phyloP scores from a whole-genome alignment of 108 stramenopile species.

The Phaeodactylum tricornutum region DNA sequence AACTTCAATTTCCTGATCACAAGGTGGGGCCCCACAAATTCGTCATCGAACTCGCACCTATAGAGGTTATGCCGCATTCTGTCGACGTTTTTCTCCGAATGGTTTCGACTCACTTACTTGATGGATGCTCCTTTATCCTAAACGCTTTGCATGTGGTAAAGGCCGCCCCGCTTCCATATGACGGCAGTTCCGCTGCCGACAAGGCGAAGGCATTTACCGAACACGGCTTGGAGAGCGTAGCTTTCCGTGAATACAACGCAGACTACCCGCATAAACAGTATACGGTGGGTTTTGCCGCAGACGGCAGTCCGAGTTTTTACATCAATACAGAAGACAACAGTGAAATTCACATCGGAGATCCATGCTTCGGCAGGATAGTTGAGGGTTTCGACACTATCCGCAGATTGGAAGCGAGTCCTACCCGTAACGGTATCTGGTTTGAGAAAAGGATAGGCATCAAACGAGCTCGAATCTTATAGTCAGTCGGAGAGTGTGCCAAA shows the following conservation, averaged over 20 bases:
- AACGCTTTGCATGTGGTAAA: conserved; percentile 46
- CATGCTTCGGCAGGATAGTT: conserved; percentile 65
- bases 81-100: conserved; percentile 60
- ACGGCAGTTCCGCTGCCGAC: conserved; percentile 9
- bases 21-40: conserved; percentile 25
- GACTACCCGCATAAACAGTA: conserved; percentile 61
- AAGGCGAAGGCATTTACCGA: conserved; percentile 35
- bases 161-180: conserved; percentile 41
- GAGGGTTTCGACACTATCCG: conserved; percentile 49
- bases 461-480: conserved; percentile 21
- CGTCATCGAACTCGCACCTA: conserved; percentile 55
- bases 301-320: conserved; percentile 72
- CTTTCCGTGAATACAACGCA: conserved; percentile 63
- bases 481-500: too few species aligned
- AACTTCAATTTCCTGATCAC: conserved; percentile 43
- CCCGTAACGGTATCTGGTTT: conserved; percentile 36
- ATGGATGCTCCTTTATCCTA: conserved; percentile 38
- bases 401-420: conserved; percentile 27
- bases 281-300: conserved; percentile 71
- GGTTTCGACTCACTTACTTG: conserved; percentile 30
- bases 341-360: conserved; percentile 55
- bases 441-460: conserved; percentile 30
- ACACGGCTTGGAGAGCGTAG: conserved; percentile 34
- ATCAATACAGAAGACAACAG: conserved; percentile 83
- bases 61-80: conserved; percentile 69